Evolutionary conservation across 805 yeast genomes (phyloP).

Genomic region (Lachancea sp.): DNA sequence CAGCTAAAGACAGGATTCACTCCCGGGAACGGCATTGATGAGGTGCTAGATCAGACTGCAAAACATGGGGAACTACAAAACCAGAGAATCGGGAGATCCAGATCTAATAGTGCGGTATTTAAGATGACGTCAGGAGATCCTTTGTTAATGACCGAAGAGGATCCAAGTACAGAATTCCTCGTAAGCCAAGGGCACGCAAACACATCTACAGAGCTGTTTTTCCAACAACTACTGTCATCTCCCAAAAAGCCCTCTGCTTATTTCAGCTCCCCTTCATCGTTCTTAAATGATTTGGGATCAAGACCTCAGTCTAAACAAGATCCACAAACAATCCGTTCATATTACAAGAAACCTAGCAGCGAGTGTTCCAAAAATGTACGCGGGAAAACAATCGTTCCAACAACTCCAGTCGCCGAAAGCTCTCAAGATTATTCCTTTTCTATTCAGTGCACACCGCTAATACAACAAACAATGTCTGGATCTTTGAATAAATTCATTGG

Average conservation of each 20-base stretch:
- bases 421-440: constrained; percentile 4
- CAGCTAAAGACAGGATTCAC: constrained; percentile 23
- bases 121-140: constrained; percentile 31
- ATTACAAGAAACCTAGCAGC: neutral
- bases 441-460: constrained; percentile 29
- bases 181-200: neutral
- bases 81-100: neutral
- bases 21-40: constrained; percentile 23
- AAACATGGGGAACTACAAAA: constrained; percentile 6
- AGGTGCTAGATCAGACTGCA: constrained; percentile 13
- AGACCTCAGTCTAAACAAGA: constrained; percentile 12
- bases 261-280: constrained; percentile 30
- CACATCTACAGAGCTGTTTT: constrained; percentile 13
- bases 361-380: neutral
- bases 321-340: constrained; percentile 5
- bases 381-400: constrained; percentile 1
- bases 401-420: constrained; percentile 7
- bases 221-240: constrained; percentile 15
- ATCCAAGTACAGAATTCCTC: constrained; percentile 18
- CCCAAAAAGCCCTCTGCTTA: constrained; percentile 16
- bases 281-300: constrained; percentile 25
- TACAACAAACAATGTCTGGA: constrained; percentile 31
- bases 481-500: constrained; percentile 5
- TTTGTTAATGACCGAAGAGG: constrained; percentile 27
- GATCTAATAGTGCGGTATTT: constrained; percentile 24